Conservation (phyloP, 352 stramenopile species). For the Pythium apleroticum region DNA sequence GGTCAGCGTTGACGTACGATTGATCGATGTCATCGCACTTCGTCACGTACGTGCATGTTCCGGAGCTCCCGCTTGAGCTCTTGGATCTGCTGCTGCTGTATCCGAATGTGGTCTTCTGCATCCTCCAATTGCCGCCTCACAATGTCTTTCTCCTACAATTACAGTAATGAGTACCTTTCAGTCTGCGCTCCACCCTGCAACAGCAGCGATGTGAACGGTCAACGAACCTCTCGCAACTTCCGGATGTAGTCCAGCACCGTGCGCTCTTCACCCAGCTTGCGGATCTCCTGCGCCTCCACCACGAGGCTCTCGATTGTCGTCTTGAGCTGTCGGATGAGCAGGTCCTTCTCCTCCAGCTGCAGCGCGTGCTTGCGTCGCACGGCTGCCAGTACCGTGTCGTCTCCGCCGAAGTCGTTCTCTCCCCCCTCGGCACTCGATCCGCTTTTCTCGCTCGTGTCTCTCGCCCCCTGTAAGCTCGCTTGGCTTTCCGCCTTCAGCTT, state of each 20-base stretch:
- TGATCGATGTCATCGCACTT: conserved; percentile 6
- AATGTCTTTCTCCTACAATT: conserved; percentile 53
- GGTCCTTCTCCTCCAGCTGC: conserved; percentile 83
- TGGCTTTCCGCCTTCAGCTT: not conserved
- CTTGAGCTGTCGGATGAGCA: conserved; percentile 78
- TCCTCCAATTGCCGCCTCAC: conserved; percentile 72
- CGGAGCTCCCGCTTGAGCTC: conserved; percentile 77
- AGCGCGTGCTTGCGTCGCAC: conserved; percentile 33
- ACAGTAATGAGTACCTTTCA: not conserved
- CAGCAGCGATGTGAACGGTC: not conserved
- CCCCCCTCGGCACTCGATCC: not conserved
- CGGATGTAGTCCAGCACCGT: conserved; percentile 85
- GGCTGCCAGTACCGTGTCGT: not conserved
- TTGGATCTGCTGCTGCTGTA: conserved; percentile 74
- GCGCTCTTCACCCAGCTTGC: conserved; percentile 76
- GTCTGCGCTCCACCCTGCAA: no score
- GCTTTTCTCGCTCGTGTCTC: not conserved
- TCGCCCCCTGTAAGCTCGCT: not conserved
- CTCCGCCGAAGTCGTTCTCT: not conserved
- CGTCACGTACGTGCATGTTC: conserved; percentile 32
- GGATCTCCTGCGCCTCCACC: conserved; percentile 68
- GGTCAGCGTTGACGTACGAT: not conserved
- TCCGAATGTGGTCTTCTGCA: conserved; percentile 71
- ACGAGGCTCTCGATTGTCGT: conserved; percentile 78
- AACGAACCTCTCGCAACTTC: conserved; percentile 63